Evolutionary conservation across 2,329 filamentous ascomycete genomes (phyloP).

Genomic region (Clarireedia paspali): DNA sequence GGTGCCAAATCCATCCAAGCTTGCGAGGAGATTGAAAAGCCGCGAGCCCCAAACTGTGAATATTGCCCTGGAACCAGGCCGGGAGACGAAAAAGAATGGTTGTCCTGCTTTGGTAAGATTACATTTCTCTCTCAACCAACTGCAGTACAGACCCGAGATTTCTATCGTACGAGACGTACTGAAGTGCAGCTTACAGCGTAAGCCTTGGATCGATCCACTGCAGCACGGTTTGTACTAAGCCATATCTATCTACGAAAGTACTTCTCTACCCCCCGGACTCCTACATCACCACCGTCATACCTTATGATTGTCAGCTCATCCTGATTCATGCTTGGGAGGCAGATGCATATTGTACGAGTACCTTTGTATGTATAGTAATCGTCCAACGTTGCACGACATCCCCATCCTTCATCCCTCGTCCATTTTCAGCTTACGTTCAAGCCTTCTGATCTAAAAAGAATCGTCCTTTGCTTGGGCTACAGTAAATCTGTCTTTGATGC

Average conservation of each 20-base stretch:
- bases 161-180: background rate
- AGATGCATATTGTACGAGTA: background rate
- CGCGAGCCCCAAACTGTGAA: background rate
- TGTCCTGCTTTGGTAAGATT: background rate
- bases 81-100: background rate
- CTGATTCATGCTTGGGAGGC: background rate
- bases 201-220: background rate
- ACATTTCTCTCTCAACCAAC: background rate
- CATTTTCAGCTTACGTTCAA: background rate
- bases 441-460: background rate
- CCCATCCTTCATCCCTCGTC: background rate
- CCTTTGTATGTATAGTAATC: background rate
- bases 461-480: background rate
- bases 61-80: background rate
- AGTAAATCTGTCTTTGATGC: background rate
- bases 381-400: background rate
- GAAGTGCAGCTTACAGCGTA: background rate
- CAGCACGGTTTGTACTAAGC: background rate
- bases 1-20: background rate
- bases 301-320: conserved; percentile 2
- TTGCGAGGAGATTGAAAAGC: background rate
- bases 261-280: no score
- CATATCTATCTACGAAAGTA: no score
- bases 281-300: background rate
- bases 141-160: background rate